A percentile compares a stretch with the other conserved stretches of the same genome.
Evolutionary conservation across 2,329 filamentous ascomycete genomes (phyloP).

Genomic region (Xylariaceae sp.): DNA sequence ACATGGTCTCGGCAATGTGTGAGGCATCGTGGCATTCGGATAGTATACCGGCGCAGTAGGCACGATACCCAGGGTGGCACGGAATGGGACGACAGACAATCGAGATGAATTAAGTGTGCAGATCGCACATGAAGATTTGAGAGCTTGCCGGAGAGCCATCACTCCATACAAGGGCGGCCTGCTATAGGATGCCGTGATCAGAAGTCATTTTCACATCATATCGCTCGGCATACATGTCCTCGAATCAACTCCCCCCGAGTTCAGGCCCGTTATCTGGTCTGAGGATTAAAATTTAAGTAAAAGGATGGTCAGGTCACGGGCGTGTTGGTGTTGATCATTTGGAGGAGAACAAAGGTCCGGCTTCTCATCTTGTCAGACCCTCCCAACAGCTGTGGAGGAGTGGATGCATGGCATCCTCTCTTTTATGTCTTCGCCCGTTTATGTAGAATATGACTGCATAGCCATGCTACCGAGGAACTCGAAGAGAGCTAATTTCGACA

Average conservation of each 20-base stretch:
- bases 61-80: slow-evolving; percentile 6
- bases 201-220: not conserved
- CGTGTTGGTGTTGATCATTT: not conserved
- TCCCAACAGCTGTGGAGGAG: not conserved
- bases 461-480: not conserved
- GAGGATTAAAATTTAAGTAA: not conserved
- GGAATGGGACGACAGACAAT: not conserved
- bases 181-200: not conserved
- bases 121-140: not conserved
- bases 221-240: not conserved
- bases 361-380: slow-evolving; percentile 1
- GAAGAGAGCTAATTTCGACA: not conserved
- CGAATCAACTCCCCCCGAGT: not conserved
- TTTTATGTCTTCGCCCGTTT: not conserved
- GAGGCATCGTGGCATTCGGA: not conserved
- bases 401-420: slow-evolving; percentile 3
- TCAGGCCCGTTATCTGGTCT: not conserved
- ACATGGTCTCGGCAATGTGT: not conserved
- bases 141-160: not conserved
- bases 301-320: not conserved
- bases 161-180: not conserved
- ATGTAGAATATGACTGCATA: slow-evolving; percentile 5
- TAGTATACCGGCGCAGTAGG: not conserved
- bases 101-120: not conserved
- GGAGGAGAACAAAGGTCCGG: not conserved